Base-by-base conservation (phyloP, 345 rosid genomes). In the Eucalyptus marginata region DNA sequence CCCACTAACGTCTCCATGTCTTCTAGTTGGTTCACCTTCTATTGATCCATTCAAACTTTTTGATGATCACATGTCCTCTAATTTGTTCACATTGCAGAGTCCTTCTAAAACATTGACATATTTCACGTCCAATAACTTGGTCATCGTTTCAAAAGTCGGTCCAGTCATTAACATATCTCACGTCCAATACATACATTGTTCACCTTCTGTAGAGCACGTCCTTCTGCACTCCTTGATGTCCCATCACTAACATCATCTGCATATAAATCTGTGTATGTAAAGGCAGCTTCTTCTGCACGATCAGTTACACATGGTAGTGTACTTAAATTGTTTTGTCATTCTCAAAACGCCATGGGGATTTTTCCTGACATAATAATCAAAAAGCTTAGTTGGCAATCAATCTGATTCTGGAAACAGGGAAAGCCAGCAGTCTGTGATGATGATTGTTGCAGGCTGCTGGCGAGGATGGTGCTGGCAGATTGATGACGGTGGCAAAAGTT, bases 161-260 rank as follows among this genome's bases (percentile, higher is more conserved):
- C 46, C 81, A 1, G 46, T 5, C 81, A 33, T 10, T 36, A 36
- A 71, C 14, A 2, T 33, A 1, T 33, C 0, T 43, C 7, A 0
- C 0, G 8, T 36, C 83, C 83, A 71, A 20, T 71, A 18, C 83
- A 20, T 71, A 18, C 83, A 71, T 36, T 3, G 83, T 76, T 40
- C 29, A 36, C 27, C 29, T 20, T 40, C 29, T 40, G 83, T 3
- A 76, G 15, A 3, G 83, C 83, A 16, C 0, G 44, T 33, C 2
- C 4, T 68, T 68, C 43, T 36, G 36, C 40, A 36, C 47, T 76
- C 27, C 10, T 76, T 4, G 83, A 76, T 7, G 15, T 62, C 79
- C 83, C 14, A 4, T 76, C 0, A 10, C 40, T n/a, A n/a, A 15
- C 83, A 36, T 76, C 83, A 76, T 76, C 29, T 20, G 5, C 47